Evolutionary conservation across 1,284 basidiomycete species (phyloP).

Genomic region (Ceratobasidium sp.): DNA sequence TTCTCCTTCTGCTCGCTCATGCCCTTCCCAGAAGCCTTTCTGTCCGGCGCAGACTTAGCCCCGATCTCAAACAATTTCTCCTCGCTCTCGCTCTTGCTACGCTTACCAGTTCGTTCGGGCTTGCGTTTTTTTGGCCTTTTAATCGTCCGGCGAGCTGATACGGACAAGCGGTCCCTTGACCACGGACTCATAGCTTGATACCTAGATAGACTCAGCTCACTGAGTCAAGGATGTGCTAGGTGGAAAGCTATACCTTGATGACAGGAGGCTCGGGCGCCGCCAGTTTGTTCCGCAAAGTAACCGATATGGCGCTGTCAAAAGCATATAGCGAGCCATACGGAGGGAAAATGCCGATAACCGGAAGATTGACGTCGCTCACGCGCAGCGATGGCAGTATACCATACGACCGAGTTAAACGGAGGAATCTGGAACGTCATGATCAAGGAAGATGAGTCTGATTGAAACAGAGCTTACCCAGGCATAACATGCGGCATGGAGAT

Average conservation of each 20-base stretch:
- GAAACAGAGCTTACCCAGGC: conserved; percentile 8
- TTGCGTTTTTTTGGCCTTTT: conserved; percentile 37
- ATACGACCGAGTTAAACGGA: background rate
- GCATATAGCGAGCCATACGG: conserved; percentile 15
- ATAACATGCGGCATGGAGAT: conserved; percentile 41
- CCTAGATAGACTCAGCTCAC: background rate
- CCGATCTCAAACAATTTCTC: background rate
- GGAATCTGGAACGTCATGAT: conserved; percentile 3
- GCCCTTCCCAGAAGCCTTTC: background rate
- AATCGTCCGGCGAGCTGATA: background rate
- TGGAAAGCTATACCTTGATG: conserved; percentile 30
- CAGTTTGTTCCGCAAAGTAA: background rate
- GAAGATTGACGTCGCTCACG: conserved; percentile 27
- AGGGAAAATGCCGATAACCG: conserved; percentile 8
- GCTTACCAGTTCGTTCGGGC: conserved; percentile 10
- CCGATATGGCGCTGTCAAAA: background rate
- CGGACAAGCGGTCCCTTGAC: conserved; percentile 14
- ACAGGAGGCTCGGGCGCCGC: conserved; percentile 28
- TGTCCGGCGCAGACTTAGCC: background rate
- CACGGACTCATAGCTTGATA: conserved; percentile 29
- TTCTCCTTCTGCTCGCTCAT: background rate
- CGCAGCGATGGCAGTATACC: conserved; percentile 33
- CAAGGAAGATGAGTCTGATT: background rate
- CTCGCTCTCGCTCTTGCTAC: background rate
- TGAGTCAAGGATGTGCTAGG: no score